These are phyloP conservation scores for Sambucus nigra DNA, from an alignment of 129 eudicot genomes.

Conservation along the genomic window DNA sequence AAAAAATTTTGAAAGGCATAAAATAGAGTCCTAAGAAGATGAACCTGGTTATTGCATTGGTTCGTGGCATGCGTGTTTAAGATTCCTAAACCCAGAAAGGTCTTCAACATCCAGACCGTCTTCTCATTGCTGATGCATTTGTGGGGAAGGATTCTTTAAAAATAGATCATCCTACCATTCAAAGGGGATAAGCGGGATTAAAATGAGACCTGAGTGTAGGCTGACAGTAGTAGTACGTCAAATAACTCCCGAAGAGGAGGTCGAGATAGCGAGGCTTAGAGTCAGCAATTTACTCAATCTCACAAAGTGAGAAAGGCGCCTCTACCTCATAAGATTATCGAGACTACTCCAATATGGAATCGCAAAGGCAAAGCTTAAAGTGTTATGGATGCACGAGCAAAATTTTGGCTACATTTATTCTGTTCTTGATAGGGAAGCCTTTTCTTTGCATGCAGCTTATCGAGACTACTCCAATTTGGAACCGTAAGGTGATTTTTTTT, in stretches of 20 bases:
- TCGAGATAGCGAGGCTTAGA: constrained; percentile 31
- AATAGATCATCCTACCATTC: constrained; percentile 32
- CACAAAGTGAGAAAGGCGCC: constrained; percentile 30
- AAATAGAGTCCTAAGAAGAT: constrained; percentile 98
- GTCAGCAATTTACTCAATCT: constrained; percentile 35
- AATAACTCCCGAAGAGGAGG: constrained; percentile 44
- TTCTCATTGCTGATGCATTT: constrained; percentile 33
- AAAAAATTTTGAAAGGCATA: too few relatives aligned
- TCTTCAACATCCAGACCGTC: neutral
- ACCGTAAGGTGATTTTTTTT: too few relatives aligned
- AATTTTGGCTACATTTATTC: too few relatives aligned
- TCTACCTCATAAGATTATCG: constrained; percentile 42
- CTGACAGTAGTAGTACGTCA: constrained; percentile 47
- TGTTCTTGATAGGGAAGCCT: too few relatives aligned
- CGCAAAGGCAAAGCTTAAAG: constrained; percentile 26
- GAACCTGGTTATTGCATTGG: constrained; percentile 86
- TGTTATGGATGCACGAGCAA: constrained; percentile 3
- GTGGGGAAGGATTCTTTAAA: constrained; percentile 35
- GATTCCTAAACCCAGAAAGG: constrained; percentile 11
- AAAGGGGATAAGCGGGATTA: constrained; percentile 33
- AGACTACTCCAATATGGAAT: constrained; percentile 40
- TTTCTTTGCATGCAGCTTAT: too few relatives aligned
- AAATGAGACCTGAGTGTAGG: constrained; percentile 31
- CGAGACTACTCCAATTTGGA: too few relatives aligned
- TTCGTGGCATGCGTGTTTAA: constrained; percentile 98